Evolutionary conservation across 2,329 filamentous ascomycete genomes (phyloP).

Genomic region (Elsinoe batatas): DNA sequence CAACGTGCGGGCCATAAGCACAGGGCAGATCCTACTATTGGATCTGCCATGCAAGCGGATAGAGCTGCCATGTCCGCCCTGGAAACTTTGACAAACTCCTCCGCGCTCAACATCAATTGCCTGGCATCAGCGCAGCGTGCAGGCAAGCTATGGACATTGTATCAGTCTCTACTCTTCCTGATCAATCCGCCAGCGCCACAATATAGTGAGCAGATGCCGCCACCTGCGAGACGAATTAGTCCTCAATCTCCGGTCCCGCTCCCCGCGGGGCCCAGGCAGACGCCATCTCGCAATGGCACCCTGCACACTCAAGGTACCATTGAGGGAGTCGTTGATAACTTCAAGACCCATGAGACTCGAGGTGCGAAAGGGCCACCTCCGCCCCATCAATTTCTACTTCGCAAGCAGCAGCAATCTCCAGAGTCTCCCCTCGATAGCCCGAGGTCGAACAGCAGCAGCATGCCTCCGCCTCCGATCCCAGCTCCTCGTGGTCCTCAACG

Average conservation of each 20-base stretch:
- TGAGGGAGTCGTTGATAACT: constrained; percentile 9
- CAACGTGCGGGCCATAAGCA: not conserved
- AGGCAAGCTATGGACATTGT: constrained; percentile 13
- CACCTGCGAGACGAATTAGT: constrained; percentile 11
- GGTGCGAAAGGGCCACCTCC: not conserved
- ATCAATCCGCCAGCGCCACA: constrained; percentile 13
- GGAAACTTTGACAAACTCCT: constrained; percentile 5
- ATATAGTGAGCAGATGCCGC: constrained; percentile 15
- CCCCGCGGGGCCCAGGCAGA: not conserved
- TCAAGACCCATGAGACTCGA: not conserved
- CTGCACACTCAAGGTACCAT: not conserved
- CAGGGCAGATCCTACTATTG: not conserved
- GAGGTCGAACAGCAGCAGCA: not conserved
- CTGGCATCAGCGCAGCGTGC: constrained; percentile 9
- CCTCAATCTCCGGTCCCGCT: constrained; percentile 2
- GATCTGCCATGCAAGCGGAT: not conserved
- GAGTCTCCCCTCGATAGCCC: not conserved
- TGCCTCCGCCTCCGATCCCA: constrained; percentile 1
- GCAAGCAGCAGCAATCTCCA: not conserved
- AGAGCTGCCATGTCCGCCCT: constrained; percentile 11
- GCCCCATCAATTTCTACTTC: constrained; percentile 10
- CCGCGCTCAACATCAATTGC: constrained; percentile 15
- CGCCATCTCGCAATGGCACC: not conserved
- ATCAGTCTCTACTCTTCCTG: constrained; percentile 9
- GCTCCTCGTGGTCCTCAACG: not conserved